A percentile compares a stretch with the other conserved stretches of the same genome.
phyloP scores from a whole-genome alignment of 805 yeast species.

The Myxozyma lipomycoides region DNA sequence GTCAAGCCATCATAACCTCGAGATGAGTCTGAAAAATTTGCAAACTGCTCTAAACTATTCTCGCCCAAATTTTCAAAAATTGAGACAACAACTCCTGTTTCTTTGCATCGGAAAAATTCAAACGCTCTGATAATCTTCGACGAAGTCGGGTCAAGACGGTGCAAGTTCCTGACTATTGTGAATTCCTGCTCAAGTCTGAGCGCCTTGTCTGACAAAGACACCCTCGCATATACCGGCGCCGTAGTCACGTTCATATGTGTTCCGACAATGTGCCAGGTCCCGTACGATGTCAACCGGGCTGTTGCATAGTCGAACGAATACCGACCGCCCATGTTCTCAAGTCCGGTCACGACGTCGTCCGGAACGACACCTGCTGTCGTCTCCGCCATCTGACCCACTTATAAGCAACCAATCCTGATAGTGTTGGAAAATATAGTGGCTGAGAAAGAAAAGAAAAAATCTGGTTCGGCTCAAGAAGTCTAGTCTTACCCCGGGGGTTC shows the following conservation, averaged over 20 bases:
- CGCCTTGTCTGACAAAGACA: constrained; percentile 17
- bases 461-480: too few species aligned
- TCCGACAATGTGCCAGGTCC: constrained; percentile 22
- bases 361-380: background rate
- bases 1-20: background rate
- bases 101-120: constrained; percentile 15
- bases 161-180: constrained; percentile 25
- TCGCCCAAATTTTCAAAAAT: constrained; percentile 24
- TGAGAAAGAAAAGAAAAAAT: too few species aligned
- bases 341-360: background rate
- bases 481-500: too few species aligned
- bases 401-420: too few species aligned
- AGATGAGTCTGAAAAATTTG: constrained; percentile 1
- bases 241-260: constrained; percentile 13
- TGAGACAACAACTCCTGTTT: constrained; percentile 21
- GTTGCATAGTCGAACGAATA: constrained; percentile 19
- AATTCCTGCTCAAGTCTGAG: constrained; percentile 27
- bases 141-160: constrained; percentile 20
- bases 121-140: constrained; percentile 19
- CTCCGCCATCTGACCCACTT: too few species aligned
- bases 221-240: constrained; percentile 19
- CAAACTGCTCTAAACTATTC: constrained; percentile 17
- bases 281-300: constrained; percentile 18
- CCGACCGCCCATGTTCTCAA: background rate
- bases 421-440: too few species aligned